Evolutionary conservation across 441 rosid species (phyloP), one percentile per base, ranked within the genome.

Genomic region (Arabidopsis hybrid): DNA sequence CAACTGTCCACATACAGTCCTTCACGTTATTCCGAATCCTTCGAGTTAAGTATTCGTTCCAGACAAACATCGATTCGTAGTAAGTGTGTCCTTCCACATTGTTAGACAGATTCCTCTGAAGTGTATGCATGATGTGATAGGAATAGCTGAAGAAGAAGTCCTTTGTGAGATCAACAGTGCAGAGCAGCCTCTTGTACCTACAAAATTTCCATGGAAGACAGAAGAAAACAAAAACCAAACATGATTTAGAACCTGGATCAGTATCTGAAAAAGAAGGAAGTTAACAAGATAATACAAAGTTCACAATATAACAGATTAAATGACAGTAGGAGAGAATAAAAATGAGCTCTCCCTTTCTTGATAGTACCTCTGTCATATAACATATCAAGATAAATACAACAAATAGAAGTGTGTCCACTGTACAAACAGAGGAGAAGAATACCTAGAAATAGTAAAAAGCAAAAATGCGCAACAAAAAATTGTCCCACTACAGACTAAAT

Each of bases 101-200:
- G 35, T 77, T 73, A 57, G 80, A 76, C 65, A 88, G 78, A 78
- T 88, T 90, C 72, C 69, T 87, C 82, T 90, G 96, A 62, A 88
- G 91, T 49, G 87, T 78, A 74, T 83, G 86, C 96, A 88, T 90
- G 59, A 85, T 69, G 81, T 85, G 79, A 73, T 88, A 90, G 56
- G 96, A 83, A 84, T 90, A 90, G 85, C 96, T 90, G 83, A 90
- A 88, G 80, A 84, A 85, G 89, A 90, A 90, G 86, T 90, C 91
- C 88, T 87, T 88, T 8, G 93, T 82, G 64, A 90, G 91, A 83
- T 90, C 93, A 61, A 90, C 96, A 29, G 84, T 69, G 73, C 87
- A 69, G 40, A 90, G 93, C 60, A 90, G 91, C 85, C 88, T 88
- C 89, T 90, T 90, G 89, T 90, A 90, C 82, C 96, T 90, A 12